These are phyloP conservation scores for Xerocomellus intermedius DNA, from an alignment of 768 basidiomycete genomes.

Conservation along the genomic window DNA sequence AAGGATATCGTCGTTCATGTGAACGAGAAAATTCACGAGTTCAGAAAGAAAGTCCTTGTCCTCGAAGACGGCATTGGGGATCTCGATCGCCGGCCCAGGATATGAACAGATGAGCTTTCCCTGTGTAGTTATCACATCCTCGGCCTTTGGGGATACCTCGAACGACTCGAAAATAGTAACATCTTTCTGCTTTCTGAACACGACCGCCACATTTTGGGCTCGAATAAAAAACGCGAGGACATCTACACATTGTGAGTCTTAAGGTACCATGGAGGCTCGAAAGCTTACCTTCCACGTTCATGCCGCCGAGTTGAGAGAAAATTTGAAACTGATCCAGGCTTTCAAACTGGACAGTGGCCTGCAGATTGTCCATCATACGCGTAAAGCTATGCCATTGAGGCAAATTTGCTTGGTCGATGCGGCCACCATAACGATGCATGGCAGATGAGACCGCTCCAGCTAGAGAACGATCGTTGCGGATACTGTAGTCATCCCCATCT, in stretches of 20 bases:
- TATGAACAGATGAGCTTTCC: constrained; percentile 47
- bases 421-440: constrained; percentile 18
- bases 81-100: constrained; percentile 43
- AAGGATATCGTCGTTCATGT: constrained; percentile 32
- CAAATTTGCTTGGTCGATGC: constrained; percentile 4
- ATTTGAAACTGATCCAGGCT: constrained; percentile 8
- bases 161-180: constrained; percentile 44
- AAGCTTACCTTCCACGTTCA: constrained; percentile 22
- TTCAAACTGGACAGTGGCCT: not conserved
- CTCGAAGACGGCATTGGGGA: constrained; percentile 32
- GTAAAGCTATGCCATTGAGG: constrained; percentile 30
- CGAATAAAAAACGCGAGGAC: constrained; percentile 38
- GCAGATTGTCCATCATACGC: constrained; percentile 32
- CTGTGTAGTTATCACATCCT: constrained; percentile 34
- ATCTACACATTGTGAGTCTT: constrained; percentile 27
- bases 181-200: constrained; percentile 33
- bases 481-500: constrained; percentile 32
- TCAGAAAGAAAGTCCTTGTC: constrained; percentile 33
- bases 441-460: constrained; percentile 18
- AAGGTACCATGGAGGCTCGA: not conserved
- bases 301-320: constrained; percentile 15
- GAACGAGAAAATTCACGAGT: constrained; percentile 38
- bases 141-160: constrained; percentile 40
- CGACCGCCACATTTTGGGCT: constrained; percentile 48
- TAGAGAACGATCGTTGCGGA: constrained; percentile 28